Evolutionary conservation across 805 yeast species (phyloP).

Genomic region (Schwanniomyces occidentalis): DNA sequence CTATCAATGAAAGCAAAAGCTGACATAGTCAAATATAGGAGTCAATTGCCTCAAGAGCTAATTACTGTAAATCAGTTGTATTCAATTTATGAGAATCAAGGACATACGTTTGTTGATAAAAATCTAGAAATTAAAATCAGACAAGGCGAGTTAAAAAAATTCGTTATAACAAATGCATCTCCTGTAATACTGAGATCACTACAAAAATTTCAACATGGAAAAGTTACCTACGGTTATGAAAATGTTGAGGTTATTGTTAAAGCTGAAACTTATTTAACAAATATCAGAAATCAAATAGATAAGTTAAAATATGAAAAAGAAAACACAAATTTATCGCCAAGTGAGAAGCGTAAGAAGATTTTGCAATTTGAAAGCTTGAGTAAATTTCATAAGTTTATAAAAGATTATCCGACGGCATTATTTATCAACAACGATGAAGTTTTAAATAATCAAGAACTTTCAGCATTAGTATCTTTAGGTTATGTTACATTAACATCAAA

Average conservation of each 20-base stretch:
- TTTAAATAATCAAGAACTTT: conserved; percentile 26
- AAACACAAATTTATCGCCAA: not conserved
- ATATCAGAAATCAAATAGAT: conserved; percentile 15
- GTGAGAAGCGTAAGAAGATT: conserved; percentile 10
- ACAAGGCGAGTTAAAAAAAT: conserved; percentile 37
- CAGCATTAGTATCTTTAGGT: conserved; percentile 40
- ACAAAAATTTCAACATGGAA: conserved; percentile 31
- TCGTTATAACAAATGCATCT: conserved; percentile 44
- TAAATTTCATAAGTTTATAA: conserved; percentile 23
- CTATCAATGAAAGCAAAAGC: conserved; percentile 35
- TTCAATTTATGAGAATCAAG: conserved; percentile 44
- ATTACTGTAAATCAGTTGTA: conserved; percentile 50
- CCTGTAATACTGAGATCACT: conserved; percentile 43
- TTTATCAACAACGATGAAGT: conserved; percentile 22
- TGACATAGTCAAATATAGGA: conserved; percentile 36
- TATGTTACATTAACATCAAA: conserved; percentile 46
- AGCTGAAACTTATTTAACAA: conserved; percentile 19
- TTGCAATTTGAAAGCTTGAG: conserved; percentile 14
- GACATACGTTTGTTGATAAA: conserved; percentile 52
- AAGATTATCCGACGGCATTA: conserved; percentile 25
- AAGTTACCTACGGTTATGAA: conserved; percentile 44
- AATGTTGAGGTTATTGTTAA: conserved; percentile 39
- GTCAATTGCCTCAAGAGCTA: conserved; percentile 39
- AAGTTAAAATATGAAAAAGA: conserved; percentile 6
- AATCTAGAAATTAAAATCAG: conserved; percentile 38